Conservation (phyloP, 2,329 filamentous ascomycete species). For the Neoarthrinium moseri region DNA sequence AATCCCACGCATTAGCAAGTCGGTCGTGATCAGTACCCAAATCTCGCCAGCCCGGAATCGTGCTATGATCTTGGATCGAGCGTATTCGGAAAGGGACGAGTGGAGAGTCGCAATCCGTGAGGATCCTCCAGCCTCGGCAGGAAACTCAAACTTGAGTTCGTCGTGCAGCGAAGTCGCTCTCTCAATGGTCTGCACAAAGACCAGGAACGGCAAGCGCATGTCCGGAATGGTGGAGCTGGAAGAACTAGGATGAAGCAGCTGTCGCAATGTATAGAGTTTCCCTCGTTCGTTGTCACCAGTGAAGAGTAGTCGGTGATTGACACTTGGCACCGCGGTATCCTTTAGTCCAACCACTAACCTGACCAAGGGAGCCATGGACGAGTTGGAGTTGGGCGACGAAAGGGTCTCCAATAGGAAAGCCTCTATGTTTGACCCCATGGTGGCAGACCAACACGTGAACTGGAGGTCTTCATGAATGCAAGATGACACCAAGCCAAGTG, state of each 20-base stretch:
- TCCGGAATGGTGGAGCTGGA: constrained; percentile 52
- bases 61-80: constrained; percentile 79
- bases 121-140: constrained; percentile 79
- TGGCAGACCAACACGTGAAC: constrained; percentile 90
- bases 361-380: constrained; percentile 57
- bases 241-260: constrained; percentile 77
- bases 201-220: constrained; percentile 83
- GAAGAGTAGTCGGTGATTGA: constrained; percentile 85
- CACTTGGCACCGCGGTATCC: constrained; percentile 90
- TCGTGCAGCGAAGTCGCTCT: constrained; percentile 83
- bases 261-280: constrained; percentile 86
- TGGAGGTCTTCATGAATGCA: constrained; percentile 70
- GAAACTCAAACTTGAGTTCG: constrained; percentile 93
- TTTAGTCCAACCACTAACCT: constrained; percentile 94
- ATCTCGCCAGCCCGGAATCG: constrained; percentile 88
- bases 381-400: constrained; percentile 44
- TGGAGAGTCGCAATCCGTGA: constrained; percentile 87
- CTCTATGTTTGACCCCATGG: constrained; percentile 93
- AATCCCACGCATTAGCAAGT: constrained; percentile 86
- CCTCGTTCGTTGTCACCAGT: constrained; percentile 83
- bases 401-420: constrained; percentile 30
- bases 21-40: constrained; percentile 95
- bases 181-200: constrained; percentile 95
- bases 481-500: constrained; percentile 77
- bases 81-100: constrained; percentile 75